phyloP scores from a whole-genome alignment of 768 basidiomycete species.

The Trametes punicea region DNA sequence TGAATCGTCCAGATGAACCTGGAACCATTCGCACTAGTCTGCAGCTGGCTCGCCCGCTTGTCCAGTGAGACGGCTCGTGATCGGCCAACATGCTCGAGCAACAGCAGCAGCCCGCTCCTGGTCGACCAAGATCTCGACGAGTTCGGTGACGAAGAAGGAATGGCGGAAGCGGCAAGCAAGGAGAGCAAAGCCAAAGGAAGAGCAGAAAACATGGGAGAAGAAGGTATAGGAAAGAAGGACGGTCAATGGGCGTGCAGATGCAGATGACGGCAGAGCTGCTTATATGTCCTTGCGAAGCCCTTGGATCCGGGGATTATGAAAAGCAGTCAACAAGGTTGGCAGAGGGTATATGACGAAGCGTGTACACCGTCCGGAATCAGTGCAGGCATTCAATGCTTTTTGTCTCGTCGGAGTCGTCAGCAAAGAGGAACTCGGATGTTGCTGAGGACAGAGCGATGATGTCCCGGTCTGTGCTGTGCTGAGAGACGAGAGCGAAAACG shows the following conservation, averaged over 20 bases:
- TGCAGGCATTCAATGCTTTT: not conserved
- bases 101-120: not conserved
- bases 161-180: slow-evolving; percentile 9
- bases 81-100: not conserved
- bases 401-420: slow-evolving; percentile 1
- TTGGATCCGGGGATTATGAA: slow-evolving; percentile 10
- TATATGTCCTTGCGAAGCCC: slow-evolving; percentile 13
- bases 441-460: no score
- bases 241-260: not conserved
- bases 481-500: not conserved
- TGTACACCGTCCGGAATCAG: slow-evolving; percentile 1
- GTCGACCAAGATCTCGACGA: not conserved
- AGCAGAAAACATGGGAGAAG: slow-evolving; percentile 21
- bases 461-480: not conserved
- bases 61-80: slow-evolving; percentile 8
- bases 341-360: slow-evolving; percentile 3
- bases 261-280: slow-evolving; percentile 7
- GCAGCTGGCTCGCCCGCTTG: slow-evolving; percentile 26
- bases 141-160: not conserved
- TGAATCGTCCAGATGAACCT: slow-evolving; percentile 63
- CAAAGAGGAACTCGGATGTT: not conserved
- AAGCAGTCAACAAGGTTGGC: not conserved
- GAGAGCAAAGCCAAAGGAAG: slow-evolving; percentile 21
- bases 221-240: not conserved
- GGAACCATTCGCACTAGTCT: slow-evolving; percentile 44